Base-by-base conservation (phyloP, 306 rosid species). In the Cicer bijugum region DNA sequence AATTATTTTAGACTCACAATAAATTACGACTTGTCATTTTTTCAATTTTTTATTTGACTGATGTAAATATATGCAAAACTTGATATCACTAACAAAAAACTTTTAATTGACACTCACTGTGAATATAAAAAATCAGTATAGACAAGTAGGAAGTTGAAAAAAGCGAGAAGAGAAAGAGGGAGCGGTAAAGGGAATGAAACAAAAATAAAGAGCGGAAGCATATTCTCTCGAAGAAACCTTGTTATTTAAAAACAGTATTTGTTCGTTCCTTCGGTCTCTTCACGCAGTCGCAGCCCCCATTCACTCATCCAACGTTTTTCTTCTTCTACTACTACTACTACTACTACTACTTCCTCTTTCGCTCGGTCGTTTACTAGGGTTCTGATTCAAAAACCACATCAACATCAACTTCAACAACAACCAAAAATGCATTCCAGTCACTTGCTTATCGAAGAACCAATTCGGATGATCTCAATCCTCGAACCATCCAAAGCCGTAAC, bases 361-460 rank as follows among this genome's bases (percentile, higher is more conserved):
- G 46, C n/a, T 12, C 48, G 69, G 60, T 9, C 51, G 8, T 17
- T 7, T 14, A 14, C 37, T 60, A 68, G 78, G 56, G 28, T 55
- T 44, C 2, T 11, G 14, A 7, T 46, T 42, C 12, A 40, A 61
- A 2, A 50, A 12, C 48, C 46, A 10, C 20, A 16, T 2, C 12
- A 7, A 60, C 67, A 7, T 42, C 8, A 7, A 60, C 67, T 6
- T 42, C 12, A 4, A 60, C 67, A 7, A 48, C 20, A 68, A 50
- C n/a, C 78, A 35, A 93, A 78, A 56, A 95, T 95, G 99, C 97
- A 95, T 86, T 91, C 97, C 40, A 74, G 75, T 88, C 95, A 90
- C 79, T 75, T 95, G 61, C 99, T 95, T 69, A 86, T 95, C 8
- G 99, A 95, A 68, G 99, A 95, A 81, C 99, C 99, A 0, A 91